Evolutionary conservation across 257 asterid species (phyloP).

Genomic region (Orobanche coerulescens): DNA sequence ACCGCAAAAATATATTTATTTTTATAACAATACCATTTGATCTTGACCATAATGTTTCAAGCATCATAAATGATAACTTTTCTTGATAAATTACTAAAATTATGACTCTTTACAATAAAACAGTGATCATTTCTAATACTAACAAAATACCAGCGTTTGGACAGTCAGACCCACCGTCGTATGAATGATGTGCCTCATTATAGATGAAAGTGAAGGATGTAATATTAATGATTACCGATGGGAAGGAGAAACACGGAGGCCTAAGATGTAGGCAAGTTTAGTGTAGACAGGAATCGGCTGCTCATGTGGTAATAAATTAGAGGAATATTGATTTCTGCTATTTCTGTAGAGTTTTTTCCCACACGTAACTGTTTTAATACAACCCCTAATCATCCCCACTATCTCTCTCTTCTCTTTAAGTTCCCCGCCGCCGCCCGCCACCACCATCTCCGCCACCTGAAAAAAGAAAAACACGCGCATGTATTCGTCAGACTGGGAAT

Average conservation of each 20-base stretch:
- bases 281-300: conserved; percentile 47
- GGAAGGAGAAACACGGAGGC: conserved; percentile 92
- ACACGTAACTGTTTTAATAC: conserved; percentile 80
- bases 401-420: conserved; percentile 44
- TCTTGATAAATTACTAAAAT: too few relatives aligned
- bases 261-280: conserved; percentile 74
- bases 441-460: conserved; percentile 76
- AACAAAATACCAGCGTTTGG: too few relatives aligned
- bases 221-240: conserved; percentile 68
- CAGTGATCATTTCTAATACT: too few relatives aligned
- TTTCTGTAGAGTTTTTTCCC: conserved; percentile 45
- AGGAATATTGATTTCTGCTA: background rate
- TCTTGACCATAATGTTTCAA: too few relatives aligned
- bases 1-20: too few relatives aligned
- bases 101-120: too few relatives aligned
- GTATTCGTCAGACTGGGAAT: too few relatives aligned
- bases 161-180: too few relatives aligned
- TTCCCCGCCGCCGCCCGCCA: conserved; percentile 28
- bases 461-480: conserved; percentile 10
- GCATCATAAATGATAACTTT: too few relatives aligned
- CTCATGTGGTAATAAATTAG: background rate
- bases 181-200: too few relatives aligned
- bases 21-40: too few relatives aligned
- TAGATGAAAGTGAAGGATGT: too few relatives aligned
- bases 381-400: conserved; percentile 81